A percentile compares a stretch with the other conserved stretches of the same genome.
phyloP scores from a whole-genome alignment of 768 basidiomycete genomes.

The Trametes meyenii region DNA sequence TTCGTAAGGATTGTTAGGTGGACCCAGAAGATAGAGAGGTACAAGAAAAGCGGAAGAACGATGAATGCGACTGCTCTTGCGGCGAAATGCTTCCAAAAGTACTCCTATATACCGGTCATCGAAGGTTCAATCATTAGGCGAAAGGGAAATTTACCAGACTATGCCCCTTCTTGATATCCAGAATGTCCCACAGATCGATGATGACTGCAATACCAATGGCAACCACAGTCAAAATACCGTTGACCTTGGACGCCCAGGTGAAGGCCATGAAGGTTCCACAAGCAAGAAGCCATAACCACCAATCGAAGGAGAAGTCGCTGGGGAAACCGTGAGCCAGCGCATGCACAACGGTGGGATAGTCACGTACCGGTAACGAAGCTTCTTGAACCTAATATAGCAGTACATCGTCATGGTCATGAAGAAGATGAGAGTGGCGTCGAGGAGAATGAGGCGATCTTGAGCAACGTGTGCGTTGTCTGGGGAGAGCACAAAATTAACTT shows the following conservation, averaged over 20 bases:
- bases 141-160: slow-evolving; percentile 59
- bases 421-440: slow-evolving; percentile 93
- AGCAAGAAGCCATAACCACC: slow-evolving; percentile 93
- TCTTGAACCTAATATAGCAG: slow-evolving; percentile 91
- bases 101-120: slow-evolving; percentile 54
- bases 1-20: slow-evolving; percentile 88
- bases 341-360: neutral
- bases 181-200: slow-evolving; percentile 92
- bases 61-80: slow-evolving; percentile 88
- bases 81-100: slow-evolving; percentile 86
- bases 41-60: slow-evolving; percentile 83
- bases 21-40: slow-evolving; percentile 94
- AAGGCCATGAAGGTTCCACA: slow-evolving; percentile 95
- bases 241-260: slow-evolving; percentile 97
- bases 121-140: neutral
- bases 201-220: slow-evolving; percentile 90
- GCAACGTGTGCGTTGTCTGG: slow-evolving; percentile 94
- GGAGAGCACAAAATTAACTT: neutral
- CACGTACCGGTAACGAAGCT: slow-evolving; percentile 83
- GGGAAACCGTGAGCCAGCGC: slow-evolving; percentile 9
- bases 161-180: slow-evolving; percentile 81
- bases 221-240: slow-evolving; percentile 88
- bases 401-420: slow-evolving; percentile 96
- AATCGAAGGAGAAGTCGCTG: slow-evolving; percentile 85
- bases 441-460: slow-evolving; percentile 94